These are phyloP conservation scores for Termitomyces sp. DNA, from an alignment of 768 basidiomycete genomes.

Conservation along the genomic window DNA sequence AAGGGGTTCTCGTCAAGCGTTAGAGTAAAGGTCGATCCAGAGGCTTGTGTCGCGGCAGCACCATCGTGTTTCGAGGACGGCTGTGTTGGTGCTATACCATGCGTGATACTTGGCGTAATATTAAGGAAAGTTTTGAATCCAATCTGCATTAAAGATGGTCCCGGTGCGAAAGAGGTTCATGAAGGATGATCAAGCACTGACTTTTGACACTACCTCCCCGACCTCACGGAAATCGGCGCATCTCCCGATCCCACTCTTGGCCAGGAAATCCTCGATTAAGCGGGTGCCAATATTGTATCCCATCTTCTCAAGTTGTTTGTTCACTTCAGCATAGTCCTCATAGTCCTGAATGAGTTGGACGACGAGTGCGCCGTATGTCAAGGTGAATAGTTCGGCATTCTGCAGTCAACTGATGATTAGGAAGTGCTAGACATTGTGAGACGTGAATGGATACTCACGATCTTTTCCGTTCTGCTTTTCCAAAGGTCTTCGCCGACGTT, in stretches of 20 bases:
- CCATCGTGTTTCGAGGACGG: conserved; percentile 47
- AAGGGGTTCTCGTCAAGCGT: conserved; percentile 95
- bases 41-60: conserved; percentile 37
- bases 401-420: conserved; percentile 32
- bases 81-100: conserved; percentile 53
- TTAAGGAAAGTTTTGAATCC: conserved; percentile 98
- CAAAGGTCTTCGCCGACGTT: conserved; percentile 92
- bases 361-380: conserved; percentile 97
- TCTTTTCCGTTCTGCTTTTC: conserved; percentile 94
- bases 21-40: conserved; percentile 71
- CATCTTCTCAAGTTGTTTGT: conserved; percentile 98
- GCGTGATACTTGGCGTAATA: conserved; percentile 79
- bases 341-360: conserved; percentile 99
- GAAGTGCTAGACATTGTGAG: background rate
- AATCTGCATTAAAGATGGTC: conserved; percentile 49
- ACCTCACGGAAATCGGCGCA: conserved; percentile 93
- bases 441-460: conserved; percentile 48
- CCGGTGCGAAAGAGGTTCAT: background rate
- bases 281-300: conserved; percentile 97
- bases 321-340: conserved; percentile 93
- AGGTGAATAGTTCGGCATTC: conserved; percentile 96
- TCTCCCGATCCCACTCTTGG: conserved; percentile 85
- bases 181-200: conserved; percentile 28
- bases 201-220: conserved; percentile 94
- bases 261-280: conserved; percentile 96